Conservation (phyloP, 2,329 filamentous ascomycete genomes). For the Zasmidium angulare region DNA sequence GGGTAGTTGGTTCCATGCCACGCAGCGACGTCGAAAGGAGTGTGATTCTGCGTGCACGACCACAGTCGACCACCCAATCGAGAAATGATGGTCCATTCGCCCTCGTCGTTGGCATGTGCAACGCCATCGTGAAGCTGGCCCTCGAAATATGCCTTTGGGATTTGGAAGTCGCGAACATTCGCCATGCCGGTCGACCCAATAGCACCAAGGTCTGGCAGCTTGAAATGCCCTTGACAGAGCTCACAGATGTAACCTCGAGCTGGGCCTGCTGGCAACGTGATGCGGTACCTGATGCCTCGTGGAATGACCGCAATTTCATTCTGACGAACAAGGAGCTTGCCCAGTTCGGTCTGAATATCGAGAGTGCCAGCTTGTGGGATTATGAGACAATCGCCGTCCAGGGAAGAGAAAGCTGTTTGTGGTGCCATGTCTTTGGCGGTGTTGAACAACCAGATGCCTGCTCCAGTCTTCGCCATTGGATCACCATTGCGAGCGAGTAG, state of each 20-base stretch:
- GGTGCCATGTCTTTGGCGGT: constrained; percentile 73
- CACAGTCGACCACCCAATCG: constrained; percentile 12
- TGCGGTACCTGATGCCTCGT: constrained; percentile 60
- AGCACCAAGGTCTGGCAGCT: constrained; percentile 64
- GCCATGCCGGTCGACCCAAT: constrained; percentile 65
- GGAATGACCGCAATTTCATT: constrained; percentile 66
- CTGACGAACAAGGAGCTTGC: constrained; percentile 61
- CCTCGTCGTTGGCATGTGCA: constrained; percentile 5
- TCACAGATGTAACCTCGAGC: constrained; percentile 66
- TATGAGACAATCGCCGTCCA: constrained; percentile 68
- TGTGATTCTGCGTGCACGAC: constrained; percentile 53
- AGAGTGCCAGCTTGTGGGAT: constrained; percentile 63
- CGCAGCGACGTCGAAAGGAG: constrained; percentile 67
- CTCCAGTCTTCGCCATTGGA: constrained; percentile 70
- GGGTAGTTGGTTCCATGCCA: constrained; percentile 67
- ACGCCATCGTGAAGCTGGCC: constrained; percentile 20
- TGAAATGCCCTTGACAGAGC: constrained; percentile 61
- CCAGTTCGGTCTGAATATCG: constrained; percentile 67
- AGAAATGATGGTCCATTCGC: constrained; percentile 15
- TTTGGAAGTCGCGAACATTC: constrained; percentile 63
- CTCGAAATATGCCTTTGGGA: constrained; percentile 57
- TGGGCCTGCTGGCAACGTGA: constrained; percentile 57
- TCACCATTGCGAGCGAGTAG: constrained; percentile 78
- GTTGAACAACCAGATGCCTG: constrained; percentile 77
- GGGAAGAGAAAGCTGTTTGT: constrained; percentile 74